A percentile compares a stretch with the other conserved stretches of the same genome.
Conservation (phyloP, 441 rosid species). For the Viola pubescens region DNA sequence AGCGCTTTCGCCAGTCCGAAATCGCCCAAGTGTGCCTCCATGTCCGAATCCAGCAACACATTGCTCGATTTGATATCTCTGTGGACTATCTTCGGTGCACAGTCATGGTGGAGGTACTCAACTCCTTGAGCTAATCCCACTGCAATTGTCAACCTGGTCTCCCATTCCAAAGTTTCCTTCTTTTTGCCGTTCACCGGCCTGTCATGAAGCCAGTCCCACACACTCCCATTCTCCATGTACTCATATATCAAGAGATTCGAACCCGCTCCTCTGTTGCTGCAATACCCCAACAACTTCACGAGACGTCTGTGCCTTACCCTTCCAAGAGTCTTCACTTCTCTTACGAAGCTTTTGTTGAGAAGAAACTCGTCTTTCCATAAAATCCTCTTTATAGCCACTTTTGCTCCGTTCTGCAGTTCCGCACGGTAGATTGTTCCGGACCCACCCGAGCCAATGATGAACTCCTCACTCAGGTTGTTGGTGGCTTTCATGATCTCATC, state of each 20-base stretch:
- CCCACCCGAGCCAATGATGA: conserved; percentile 79
- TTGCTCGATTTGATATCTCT: conserved; percentile 86
- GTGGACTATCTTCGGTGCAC: conserved; percentile 68
- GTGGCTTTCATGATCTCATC: conserved; percentile 78
- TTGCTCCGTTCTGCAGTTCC: conserved; percentile 47
- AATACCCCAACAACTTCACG: conserved; percentile 72
- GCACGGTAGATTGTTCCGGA: conserved; percentile 75
- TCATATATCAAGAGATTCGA: conserved; percentile 68
- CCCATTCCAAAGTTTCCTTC: conserved; percentile 60
- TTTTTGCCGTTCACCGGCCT: conserved; percentile 28
- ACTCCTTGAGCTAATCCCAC: conserved; percentile 77
- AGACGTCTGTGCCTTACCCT: conserved; percentile 70
- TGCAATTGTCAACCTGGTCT: conserved; percentile 59
- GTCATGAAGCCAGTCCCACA: conserved; percentile 78
- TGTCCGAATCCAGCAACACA: conserved; percentile 52
- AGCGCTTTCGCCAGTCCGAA: conserved; percentile 72
- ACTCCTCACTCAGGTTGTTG: conserved; percentile 53
- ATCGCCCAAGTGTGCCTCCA: conserved; percentile 92
- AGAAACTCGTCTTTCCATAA: conserved; percentile 53
- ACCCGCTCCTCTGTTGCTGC: conserved; percentile 54
- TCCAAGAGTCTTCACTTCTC: conserved; percentile 71
- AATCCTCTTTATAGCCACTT: conserved; percentile 65
- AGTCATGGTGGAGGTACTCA: conserved; percentile 85
- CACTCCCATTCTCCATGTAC: conserved; percentile 84
- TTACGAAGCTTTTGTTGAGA: conserved; percentile 58